A percentile compares a stretch with the other conserved stretches of the same genome.
Evolutionary conservation across 345 rosid species (phyloP).

Genomic region (Acer campestre): DNA sequence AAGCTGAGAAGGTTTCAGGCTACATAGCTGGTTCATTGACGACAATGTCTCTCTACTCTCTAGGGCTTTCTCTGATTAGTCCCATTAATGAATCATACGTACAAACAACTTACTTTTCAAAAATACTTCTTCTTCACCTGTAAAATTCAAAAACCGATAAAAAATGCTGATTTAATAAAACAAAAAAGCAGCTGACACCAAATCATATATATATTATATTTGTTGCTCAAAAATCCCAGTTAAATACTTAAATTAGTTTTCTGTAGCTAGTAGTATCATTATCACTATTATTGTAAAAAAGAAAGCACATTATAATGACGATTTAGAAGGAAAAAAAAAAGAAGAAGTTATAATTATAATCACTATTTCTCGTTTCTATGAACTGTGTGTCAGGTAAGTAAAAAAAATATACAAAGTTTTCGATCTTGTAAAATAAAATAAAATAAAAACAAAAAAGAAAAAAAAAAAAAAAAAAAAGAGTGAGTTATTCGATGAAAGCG

Average conservation of each 20-base stretch:
- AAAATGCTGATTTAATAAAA: neutral
- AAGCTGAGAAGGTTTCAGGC: conserved; percentile 32
- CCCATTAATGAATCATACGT: conserved; percentile 37
- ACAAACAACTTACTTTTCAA: conserved; percentile 7
- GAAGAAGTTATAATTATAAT: conserved; percentile 35
- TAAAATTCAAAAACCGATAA: conserved; percentile 17
- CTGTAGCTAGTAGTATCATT: conserved; percentile 18
- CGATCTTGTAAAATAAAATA: conserved; percentile 7
- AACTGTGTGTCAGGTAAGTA: conserved; percentile 34
- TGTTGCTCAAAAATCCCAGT: conserved; percentile 20
- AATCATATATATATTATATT: neutral
- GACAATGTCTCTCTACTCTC: conserved; percentile 29
- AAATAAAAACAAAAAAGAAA: conserved; percentile 1
- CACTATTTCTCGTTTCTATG: conserved; percentile 32
- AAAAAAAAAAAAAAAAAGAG: conserved; percentile 27
- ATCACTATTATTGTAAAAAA: conserved; percentile 34
- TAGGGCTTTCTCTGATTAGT: conserved; percentile 44
- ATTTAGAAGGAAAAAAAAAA: conserved; percentile 25
- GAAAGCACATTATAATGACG: conserved; percentile 14
- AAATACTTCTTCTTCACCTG: conserved; percentile 13
- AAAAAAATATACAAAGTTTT: conserved; percentile 16
- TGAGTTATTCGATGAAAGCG: conserved; percentile 59
- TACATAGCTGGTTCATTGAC: conserved; percentile 17
- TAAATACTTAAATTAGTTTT: neutral
- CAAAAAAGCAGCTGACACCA: conserved; percentile 7